Percentiles rank a stretch among this genome's conserved stretches.
phyloP scores from a whole-genome alignment of 2,329 filamentous ascomycete genomes.

The Mollisiaceae sp. region DNA sequence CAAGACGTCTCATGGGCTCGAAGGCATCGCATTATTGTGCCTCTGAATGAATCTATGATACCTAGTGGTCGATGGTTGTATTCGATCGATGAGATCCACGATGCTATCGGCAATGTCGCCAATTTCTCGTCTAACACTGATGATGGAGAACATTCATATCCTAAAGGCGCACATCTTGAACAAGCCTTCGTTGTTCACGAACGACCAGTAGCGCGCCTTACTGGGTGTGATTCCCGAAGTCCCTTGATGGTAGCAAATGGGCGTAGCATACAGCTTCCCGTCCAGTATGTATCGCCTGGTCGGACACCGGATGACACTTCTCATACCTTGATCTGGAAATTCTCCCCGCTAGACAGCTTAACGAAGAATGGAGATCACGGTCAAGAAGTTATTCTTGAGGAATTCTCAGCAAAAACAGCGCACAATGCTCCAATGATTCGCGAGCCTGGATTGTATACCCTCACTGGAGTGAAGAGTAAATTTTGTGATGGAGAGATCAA shows the following conservation, averaged over 20 bases:
- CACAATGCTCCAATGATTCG: conserved; percentile 71
- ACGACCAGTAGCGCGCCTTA: conserved; percentile 74
- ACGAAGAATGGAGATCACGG: conserved; percentile 73
- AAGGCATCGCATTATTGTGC: conserved; percentile 74
- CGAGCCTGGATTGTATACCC: conserved; percentile 82
- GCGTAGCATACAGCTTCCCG: conserved; percentile 68
- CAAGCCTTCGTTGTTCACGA: conserved; percentile 87
- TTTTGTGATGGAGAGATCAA: conserved; percentile 87
- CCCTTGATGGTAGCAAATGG: conserved; percentile 86
- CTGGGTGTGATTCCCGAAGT: conserved; percentile 77
- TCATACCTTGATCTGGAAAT: conserved; percentile 80
- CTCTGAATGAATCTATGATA: conserved; percentile 88
- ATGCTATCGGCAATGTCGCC: conserved; percentile 86
- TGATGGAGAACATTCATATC: conserved; percentile 66
- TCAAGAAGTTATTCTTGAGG: conserved; percentile 60
- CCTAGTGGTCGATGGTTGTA: conserved; percentile 85
- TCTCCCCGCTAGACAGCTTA: conserved; percentile 75
- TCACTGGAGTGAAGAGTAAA: conserved; percentile 79
- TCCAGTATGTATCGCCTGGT: conserved; percentile 70
- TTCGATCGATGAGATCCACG: conserved; percentile 87
- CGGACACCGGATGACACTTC: conserved; percentile 63
- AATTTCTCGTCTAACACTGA: conserved; percentile 72
- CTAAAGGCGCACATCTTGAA: conserved; percentile 66
- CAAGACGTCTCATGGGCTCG: conserved; percentile 83
- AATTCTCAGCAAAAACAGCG: conserved; percentile 64